Evolutionary conservation across 1,284 basidiomycete genomes (phyloP).

Genomic region (Pterula multifida): DNA sequence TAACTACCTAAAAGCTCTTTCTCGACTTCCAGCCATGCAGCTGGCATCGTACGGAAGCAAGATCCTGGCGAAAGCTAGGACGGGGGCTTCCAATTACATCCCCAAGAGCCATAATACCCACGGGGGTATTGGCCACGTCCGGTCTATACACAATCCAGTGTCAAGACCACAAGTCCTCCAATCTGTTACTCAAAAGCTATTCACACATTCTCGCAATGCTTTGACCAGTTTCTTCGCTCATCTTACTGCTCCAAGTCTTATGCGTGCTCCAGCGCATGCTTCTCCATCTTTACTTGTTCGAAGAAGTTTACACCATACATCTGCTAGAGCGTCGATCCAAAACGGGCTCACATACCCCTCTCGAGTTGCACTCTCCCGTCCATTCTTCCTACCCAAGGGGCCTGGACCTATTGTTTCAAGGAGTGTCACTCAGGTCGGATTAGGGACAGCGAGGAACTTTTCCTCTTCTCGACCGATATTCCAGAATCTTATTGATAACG

Average conservation of each 20-base stretch:
- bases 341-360: constrained; percentile 40
- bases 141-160: background rate
- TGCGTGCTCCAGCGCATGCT: constrained; percentile 22
- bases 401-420: constrained; percentile 28
- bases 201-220: constrained; percentile 40
- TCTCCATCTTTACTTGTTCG: constrained; percentile 27
- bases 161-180: background rate
- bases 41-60: background rate
- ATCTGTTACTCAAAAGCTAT: constrained; percentile 31
- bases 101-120: background rate
- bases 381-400: constrained; percentile 42
- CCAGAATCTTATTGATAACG: constrained; percentile 64
- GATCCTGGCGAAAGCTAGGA: constrained; percentile 2
- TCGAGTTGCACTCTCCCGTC: constrained; percentile 32
- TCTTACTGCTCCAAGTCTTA: constrained; percentile 43
- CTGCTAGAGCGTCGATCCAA: constrained; percentile 23
- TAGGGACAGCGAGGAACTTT: constrained; percentile 64
- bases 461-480: constrained; percentile 60
- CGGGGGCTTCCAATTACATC: background rate
- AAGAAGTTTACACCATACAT: constrained; percentile 12
- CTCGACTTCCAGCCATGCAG: constrained; percentile 2
- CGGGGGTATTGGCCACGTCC: background rate
- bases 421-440: constrained; percentile 48
- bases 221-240: constrained; percentile 43
- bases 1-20: too few species aligned